These are phyloP conservation scores for Mycena crocata DNA, from an alignment of 768 basidiomycete species.

Conservation along the genomic window DNA sequence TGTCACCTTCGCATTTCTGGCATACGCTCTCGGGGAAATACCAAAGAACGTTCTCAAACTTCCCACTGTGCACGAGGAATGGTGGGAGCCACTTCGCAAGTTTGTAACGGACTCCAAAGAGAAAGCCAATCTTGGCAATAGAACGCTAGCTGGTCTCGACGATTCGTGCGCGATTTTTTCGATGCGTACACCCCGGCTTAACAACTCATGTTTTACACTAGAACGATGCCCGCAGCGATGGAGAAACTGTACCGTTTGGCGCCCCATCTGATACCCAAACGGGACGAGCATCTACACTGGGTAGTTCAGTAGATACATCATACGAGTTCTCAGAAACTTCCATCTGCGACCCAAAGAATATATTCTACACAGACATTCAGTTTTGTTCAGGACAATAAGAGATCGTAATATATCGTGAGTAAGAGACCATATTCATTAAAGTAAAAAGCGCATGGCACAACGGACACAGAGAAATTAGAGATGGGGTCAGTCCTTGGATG, in stretches of 20 bases:
- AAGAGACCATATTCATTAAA: constrained; percentile 18
- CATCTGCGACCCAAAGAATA: not conserved
- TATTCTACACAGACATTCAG: not conserved
- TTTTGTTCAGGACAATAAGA: constrained; percentile 18
- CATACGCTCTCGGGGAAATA: not conserved
- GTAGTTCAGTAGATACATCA: too few relatives aligned
- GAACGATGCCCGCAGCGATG: too few relatives aligned
- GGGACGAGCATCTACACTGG: too few relatives aligned
- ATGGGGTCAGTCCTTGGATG: too few relatives aligned
- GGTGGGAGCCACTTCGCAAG: not conserved
- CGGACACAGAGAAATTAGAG: not conserved
- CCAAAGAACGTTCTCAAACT: not conserved
- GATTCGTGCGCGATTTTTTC: too few relatives aligned
- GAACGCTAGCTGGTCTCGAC: too few relatives aligned
- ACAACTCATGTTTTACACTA: too few relatives aligned
- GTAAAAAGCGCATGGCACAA: not conserved
- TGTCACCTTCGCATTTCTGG: not conserved
- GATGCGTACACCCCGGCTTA: too few relatives aligned
- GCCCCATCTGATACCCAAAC: too few relatives aligned
- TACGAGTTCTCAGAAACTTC: not conserved
- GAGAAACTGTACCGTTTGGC: too few relatives aligned
- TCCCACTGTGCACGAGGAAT: not conserved
- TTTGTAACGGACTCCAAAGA: too few relatives aligned
- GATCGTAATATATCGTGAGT: constrained; percentile 34
- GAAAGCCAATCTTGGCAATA: too few relatives aligned